Conservation (phyloP, 1,139 yeast species). For the Blastobotrys raffinosifermentans region DNA sequence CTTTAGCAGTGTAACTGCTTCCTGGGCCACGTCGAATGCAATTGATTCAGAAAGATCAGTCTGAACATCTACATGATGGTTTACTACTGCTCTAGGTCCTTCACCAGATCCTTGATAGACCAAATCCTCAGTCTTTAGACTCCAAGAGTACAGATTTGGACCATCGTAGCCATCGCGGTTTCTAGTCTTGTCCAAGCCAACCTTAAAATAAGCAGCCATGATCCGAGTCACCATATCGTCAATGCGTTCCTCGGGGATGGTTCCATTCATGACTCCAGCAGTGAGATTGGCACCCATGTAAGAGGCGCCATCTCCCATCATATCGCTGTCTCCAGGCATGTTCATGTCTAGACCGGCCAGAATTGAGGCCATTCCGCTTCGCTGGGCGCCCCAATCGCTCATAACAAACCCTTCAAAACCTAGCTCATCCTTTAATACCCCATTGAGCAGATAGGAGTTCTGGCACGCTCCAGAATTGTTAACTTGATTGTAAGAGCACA, state of each 20-base stretch:
- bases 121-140: neutral
- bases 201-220: conserved; percentile 47
- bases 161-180: conserved; percentile 36
- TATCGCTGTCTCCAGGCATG: conserved; percentile 62
- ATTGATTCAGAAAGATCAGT: conserved; percentile 44
- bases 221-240: conserved; percentile 59
- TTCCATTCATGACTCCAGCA: conserved; percentile 48
- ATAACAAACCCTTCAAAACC: conserved; percentile 64
- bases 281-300: conserved; percentile 56
- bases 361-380: conserved; percentile 51
- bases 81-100: conserved; percentile 50
- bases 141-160: conserved; percentile 1
- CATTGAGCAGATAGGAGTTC: conserved; percentile 50
- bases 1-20: conserved; percentile 50
- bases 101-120: conserved; percentile 35
- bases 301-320: conserved; percentile 42
- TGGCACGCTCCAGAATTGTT: conserved; percentile 58
- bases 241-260: conserved; percentile 49
- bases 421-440: conserved; percentile 52
- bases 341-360: conserved; percentile 59
- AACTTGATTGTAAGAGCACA: conserved; percentile 56
- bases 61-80: conserved; percentile 51
- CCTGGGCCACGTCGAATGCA: conserved; percentile 51
- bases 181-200: conserved; percentile 22
- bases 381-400: conserved; percentile 58